Percentiles rank a stretch among this genome's conserved stretches.
Conservation (phyloP, 768 basidiomycete genomes). For the Cyclocybe aegerita region DNA sequence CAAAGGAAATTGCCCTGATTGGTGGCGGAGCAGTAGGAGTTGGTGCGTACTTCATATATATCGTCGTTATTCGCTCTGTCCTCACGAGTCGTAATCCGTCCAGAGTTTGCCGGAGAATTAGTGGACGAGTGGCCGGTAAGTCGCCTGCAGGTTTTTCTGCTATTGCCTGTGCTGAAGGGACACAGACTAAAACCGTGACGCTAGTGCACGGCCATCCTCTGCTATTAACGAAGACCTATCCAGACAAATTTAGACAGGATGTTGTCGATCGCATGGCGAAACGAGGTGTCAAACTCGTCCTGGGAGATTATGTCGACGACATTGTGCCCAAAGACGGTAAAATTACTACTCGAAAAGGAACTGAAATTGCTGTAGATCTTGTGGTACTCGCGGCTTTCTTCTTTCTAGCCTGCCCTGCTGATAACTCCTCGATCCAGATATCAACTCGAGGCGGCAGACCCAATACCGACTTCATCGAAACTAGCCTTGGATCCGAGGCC, state of each 20-base stretch:
- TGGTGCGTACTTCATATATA: conserved; percentile 12
- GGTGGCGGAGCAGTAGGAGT: conserved; percentile 28
- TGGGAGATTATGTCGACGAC: conserved; percentile 49
- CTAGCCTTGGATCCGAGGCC: conserved; percentile 24
- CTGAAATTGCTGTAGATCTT: conserved; percentile 17
- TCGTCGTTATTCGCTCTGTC: conserved; percentile 6
- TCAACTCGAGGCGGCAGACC: conserved; percentile 36
- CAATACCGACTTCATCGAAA: conserved; percentile 41
- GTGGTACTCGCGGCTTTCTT: conserved; percentile 10
- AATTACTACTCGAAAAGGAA: conserved; percentile 24
- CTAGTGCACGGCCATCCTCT: conserved; percentile 50
- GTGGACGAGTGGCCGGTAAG: conserved; percentile 25
- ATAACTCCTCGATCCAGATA: conserved; percentile 17
- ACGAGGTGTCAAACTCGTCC: conserved; percentile 47
- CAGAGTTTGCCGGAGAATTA: conserved; percentile 24
- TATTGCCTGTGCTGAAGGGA: conserved; percentile 20
- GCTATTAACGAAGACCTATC: conserved; percentile 53
- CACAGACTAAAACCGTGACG: conserved; percentile 45
- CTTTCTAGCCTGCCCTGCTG: not conserved
- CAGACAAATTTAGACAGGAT: conserved; percentile 45
- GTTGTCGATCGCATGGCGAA: conserved; percentile 36
- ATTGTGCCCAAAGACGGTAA: not conserved
- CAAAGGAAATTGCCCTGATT: conserved; percentile 23
- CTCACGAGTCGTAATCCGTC: not conserved
- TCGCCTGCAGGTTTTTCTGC: conserved; percentile 15